Conservation (phyloP, 2,329 filamentous ascomycete species). For the Sclerotinia nivalis region DNA sequence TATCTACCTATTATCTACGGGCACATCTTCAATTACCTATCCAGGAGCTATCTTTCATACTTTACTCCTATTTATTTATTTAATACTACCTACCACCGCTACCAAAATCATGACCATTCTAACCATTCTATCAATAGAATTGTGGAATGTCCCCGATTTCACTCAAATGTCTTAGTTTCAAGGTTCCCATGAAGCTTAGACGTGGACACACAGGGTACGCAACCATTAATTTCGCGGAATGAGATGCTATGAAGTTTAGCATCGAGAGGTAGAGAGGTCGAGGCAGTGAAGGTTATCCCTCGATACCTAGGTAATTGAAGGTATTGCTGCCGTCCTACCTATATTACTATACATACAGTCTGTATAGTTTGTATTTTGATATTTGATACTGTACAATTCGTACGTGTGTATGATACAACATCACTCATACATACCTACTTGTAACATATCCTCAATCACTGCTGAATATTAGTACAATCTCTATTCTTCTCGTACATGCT, state of each 20-base stretch:
- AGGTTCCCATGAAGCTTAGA: not conserved
- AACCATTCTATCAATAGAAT: constrained; percentile 20
- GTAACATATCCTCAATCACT: not conserved
- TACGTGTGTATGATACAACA: not conserved
- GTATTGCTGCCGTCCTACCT: not conserved
- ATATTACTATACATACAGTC: not conserved
- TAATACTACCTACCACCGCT: not conserved
- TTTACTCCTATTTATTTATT: not conserved
- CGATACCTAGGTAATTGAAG: not conserved
- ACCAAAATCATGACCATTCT: not conserved
- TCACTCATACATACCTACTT: not conserved
- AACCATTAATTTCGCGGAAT: constrained; percentile 2
- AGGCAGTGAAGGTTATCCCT: not conserved
- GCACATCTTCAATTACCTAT: not conserved
- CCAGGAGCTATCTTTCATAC: too few species aligned
- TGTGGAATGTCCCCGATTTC: constrained; percentile 10
- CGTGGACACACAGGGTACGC: not conserved
- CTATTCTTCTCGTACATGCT: not conserved
- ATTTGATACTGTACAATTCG: too few species aligned
- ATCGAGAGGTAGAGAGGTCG: not conserved
- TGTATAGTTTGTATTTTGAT: too few species aligned
- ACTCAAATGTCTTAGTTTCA: constrained; percentile 6
- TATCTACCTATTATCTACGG: too few species aligned
- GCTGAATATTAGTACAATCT: not conserved
- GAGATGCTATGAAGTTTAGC: not conserved